Evolutionary conservation across 2,329 filamentous ascomycete species (phyloP).

Genomic region (Pseudopithomyces chartarum): DNA sequence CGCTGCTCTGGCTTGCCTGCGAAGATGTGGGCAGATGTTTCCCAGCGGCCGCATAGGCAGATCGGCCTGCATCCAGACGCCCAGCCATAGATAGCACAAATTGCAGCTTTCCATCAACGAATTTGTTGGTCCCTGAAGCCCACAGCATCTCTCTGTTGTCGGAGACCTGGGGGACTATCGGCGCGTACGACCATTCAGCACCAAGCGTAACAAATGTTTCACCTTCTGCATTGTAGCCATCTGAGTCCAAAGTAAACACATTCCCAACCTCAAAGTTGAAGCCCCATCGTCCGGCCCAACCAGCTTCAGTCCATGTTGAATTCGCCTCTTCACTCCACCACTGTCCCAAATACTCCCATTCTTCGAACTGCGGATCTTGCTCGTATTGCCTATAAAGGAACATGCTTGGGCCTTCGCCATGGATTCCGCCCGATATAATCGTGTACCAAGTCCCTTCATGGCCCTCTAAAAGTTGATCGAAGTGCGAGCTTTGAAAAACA

Average conservation of each 20-base stretch:
- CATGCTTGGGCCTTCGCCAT: conserved; percentile 44
- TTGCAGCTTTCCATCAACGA: conserved; percentile 27
- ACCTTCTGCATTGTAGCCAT: conserved; percentile 48
- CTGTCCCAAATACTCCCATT: conserved; percentile 45
- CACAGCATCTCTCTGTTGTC: conserved; percentile 50
- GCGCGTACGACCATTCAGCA: conserved; percentile 50
- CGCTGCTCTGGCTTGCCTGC: conserved; percentile 44
- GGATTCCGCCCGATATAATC: conserved; percentile 49
- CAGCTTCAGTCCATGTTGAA: conserved; percentile 25
- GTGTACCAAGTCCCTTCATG: conserved; percentile 45
- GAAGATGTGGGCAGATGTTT: conserved; percentile 48
- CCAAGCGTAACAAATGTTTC: conserved; percentile 50
- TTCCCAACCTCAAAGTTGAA: conserved; percentile 56
- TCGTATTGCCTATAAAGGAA: conserved; percentile 49
- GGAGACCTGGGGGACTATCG: conserved; percentile 47
- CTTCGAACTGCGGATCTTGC: conserved; percentile 42
- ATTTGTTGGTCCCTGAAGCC: conserved; percentile 45
- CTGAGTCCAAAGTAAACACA: conserved; percentile 47
- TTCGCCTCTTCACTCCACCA: conserved; percentile 49
- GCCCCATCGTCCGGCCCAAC: conserved; percentile 30
- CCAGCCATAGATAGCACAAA: conserved; percentile 51
- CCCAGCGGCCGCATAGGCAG: conserved; percentile 52
- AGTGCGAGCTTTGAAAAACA: conserved; percentile 46
- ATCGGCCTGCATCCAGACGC: conserved; percentile 48
- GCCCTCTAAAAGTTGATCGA: conserved; percentile 45